phyloP scores from a whole-genome alignment of 1,139 yeast species.

The Scheffersomyces insectosa region DNA sequence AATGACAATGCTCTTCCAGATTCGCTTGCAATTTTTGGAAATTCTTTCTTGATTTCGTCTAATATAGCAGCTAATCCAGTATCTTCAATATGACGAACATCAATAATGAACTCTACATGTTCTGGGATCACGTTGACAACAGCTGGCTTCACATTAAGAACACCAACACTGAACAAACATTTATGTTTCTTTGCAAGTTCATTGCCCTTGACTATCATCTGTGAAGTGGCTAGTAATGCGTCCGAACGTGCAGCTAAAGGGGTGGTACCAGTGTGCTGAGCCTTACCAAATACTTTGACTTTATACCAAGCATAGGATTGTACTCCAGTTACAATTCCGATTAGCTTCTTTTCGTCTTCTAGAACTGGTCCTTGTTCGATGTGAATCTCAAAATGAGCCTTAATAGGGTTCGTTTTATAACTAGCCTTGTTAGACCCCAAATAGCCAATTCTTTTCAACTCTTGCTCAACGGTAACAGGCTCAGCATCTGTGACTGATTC shows the following conservation, averaged over 20 bases:
- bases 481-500: conserved; percentile 54
- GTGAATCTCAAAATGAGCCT: conserved; percentile 72
- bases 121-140: conserved; percentile 71
- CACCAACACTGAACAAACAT: conserved; percentile 64
- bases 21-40: conserved; percentile 31
- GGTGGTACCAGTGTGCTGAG: conserved; percentile 75
- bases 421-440: conserved; percentile 52
- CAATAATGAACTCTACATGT: conserved; percentile 55
- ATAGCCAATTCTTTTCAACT: conserved; percentile 63
- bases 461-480: conserved; percentile 54
- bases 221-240: conserved; percentile 59
- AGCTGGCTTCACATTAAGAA: conserved; percentile 54
- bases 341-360: conserved; percentile 53
- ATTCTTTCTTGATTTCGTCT: conserved; percentile 37
- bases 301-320: conserved; percentile 69
- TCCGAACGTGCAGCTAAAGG: conserved; percentile 66
- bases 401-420: conserved; percentile 53
- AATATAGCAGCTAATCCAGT: conserved; percentile 40
- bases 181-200: conserved; percentile 52
- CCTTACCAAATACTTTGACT: conserved; percentile 55
- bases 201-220: conserved; percentile 55
- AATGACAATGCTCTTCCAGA: conserved; percentile 27
- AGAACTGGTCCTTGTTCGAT: conserved; percentile 77
- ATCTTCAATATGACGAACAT: conserved; percentile 57
- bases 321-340: conserved; percentile 67